phyloP scores from a whole-genome alignment of 495 filamentous ascomycete species.

The Platismatia glauca region DNA sequence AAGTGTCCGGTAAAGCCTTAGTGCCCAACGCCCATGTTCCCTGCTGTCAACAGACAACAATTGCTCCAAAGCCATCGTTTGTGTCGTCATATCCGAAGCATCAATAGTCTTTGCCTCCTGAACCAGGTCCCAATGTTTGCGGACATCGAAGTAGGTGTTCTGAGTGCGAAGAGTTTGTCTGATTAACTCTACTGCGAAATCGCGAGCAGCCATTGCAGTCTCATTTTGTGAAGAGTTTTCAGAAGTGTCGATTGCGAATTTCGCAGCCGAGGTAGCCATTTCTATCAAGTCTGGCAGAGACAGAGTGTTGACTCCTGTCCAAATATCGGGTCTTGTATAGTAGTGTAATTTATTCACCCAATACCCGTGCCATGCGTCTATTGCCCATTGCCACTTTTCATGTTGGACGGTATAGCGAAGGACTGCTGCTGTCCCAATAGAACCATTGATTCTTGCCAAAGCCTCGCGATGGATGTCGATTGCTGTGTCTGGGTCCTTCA shows the following conservation, averaged over 20 bases:
- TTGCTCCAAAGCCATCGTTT: constrained; percentile 12
- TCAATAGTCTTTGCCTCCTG: constrained; percentile 7
- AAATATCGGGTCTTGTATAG: constrained; percentile 15
- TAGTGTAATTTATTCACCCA: constrained; percentile 11
- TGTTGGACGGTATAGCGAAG: constrained; percentile 32
- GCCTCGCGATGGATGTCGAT: constrained; percentile 26
- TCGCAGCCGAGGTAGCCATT: constrained; percentile 12
- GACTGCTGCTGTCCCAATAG: constrained; percentile 22
- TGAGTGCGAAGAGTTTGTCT: not conserved
- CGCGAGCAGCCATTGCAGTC: constrained; percentile 11
- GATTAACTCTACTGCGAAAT: constrained; percentile 19
- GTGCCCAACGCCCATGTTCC: constrained; percentile 7
- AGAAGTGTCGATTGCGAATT: constrained; percentile 9
- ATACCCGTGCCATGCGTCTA: constrained; percentile 17
- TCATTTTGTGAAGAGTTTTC: constrained; percentile 3
- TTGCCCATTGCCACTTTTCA: constrained; percentile 30
- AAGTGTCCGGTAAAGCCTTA: constrained; percentile 7
- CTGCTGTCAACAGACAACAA: constrained; percentile 8
- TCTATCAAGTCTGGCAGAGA: constrained; percentile 10
- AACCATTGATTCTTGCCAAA: constrained; percentile 22
- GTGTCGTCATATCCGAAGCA: not conserved
- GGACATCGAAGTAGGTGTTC: not conserved
- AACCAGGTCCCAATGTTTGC: constrained; percentile 1
- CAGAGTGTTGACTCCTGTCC: constrained; percentile 19
- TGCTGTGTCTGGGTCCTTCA: constrained; percentile 29